Base-by-base conservation (phyloP, 805 yeast genomes). In the Saccharomycopsis oosterbeekiorum region DNA sequence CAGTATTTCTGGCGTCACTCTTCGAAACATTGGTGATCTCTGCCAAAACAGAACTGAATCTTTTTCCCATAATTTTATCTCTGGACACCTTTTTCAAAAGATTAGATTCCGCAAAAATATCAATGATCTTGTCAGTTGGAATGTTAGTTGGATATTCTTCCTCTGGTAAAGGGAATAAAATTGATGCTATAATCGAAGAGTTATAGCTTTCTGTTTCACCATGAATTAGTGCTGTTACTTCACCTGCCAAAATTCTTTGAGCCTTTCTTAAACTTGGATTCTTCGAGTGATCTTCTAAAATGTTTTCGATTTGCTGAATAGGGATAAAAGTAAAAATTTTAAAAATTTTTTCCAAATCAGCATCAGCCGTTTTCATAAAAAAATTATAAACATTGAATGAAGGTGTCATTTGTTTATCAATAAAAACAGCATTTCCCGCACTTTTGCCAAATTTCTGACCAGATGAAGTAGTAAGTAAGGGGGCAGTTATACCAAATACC, bases 401-500 rank as follows among this genome's bases (percentile, higher is more conserved):
- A 15, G 88, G 78, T 1, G 97, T 93, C 62, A 88, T 73, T n/a
- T 75, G 71, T 8, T 83, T 78, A 68, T 87, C 92, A 59, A 94
- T 84, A 74, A 94, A 94, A 1, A 94, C 83, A 0, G 99, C 98
- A 75, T 94, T 94, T 0, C 98, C 98, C 1, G 97, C 97, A 60
- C 96, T 88, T 70, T 94, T 94, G 37, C 99, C 99, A 73, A 94
- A 92, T 73, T 94, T 94, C 63, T 85, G 94, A 8, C 99, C 99
- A 11, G 83, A 79, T 0, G 96, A 82, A 0, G 97, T 89, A 0
- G 97, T 89, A 66, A 94, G 76, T 36, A 94, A 74, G 1, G 98
- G 98, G 0, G 88, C 97, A 0, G 99, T 94, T 55, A 94, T 66
- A 0, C 97, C 98, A 71, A 74, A 88, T 2, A 82, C 79, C 1